Evolutionary conservation across 305 asterid species (phyloP).

Genomic region (Rubia tinctorum): DNA sequence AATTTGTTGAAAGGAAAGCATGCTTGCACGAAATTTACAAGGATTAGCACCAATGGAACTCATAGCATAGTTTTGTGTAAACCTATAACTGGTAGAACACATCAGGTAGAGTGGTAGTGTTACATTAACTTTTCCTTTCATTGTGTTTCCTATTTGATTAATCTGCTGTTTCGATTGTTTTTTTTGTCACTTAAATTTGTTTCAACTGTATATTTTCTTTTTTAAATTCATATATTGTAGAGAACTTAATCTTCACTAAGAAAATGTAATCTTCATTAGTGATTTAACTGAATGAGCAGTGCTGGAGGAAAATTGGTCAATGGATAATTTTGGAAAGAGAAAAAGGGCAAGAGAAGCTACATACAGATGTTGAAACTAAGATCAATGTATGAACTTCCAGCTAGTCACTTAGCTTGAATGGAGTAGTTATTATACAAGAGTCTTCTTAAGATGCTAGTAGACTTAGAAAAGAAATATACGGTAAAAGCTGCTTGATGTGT

Average conservation of each 20-base stretch:
- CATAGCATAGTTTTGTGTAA: constrained; percentile 80
- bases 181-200: not conserved
- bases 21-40: constrained; percentile 87
- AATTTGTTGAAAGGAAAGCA: constrained; percentile 59
- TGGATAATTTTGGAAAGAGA: not conserved
- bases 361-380: not conserved
- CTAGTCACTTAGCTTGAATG: not conserved
- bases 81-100: constrained; percentile 95
- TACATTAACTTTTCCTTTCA: not conserved
- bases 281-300: no score
- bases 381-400: no score
- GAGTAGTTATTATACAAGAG: not conserved
- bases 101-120: constrained; percentile 53
- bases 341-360: not conserved
- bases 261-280: not conserved
- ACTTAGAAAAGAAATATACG: not conserved
- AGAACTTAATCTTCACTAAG: no score
- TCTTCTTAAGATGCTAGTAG: not conserved
- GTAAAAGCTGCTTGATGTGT: not conserved
- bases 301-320: not conserved
- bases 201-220: constrained; percentile 1
- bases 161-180: not conserved
- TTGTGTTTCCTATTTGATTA: not conserved
- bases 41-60: constrained; percentile 77
- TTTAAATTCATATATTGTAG: not conserved